These are phyloP conservation scores for Trypanosoma cruzi DNA, from an alignment of 208 protist genomes.

Conservation along the genomic window DNA sequence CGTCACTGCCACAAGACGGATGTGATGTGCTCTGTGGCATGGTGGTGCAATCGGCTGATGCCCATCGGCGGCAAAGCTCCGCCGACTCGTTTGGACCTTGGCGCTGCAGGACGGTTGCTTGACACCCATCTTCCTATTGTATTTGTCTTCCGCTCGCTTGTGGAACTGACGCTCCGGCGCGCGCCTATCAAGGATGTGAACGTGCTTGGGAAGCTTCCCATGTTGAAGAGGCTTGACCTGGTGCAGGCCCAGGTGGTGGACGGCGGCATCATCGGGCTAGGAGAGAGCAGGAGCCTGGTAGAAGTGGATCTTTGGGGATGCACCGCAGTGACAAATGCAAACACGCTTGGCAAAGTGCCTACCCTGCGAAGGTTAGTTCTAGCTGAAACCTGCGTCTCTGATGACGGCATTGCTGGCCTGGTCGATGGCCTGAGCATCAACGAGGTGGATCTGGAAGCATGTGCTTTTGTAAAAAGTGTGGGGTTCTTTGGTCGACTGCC, in stretches of 20 bases:
- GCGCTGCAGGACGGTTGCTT: not conserved
- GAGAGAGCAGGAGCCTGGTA: constrained; percentile 33
- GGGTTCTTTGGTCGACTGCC: constrained; percentile 5
- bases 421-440: not conserved
- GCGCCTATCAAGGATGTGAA: constrained; percentile 31
- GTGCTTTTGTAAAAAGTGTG: constrained; percentile 4
- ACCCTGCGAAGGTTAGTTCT: constrained; percentile 7
- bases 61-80: no score
- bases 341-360: constrained; percentile 28
- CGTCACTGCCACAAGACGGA: not conserved
- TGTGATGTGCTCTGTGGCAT: constrained; percentile 1
- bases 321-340: constrained; percentile 42
- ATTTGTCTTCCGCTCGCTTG: constrained; percentile 15
- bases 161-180: constrained; percentile 11
- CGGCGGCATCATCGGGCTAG: constrained; percentile 14
- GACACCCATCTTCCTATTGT: not conserved
- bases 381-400: constrained; percentile 12
- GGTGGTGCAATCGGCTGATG: constrained; percentile 20
- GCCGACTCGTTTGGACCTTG: not conserved
- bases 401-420: constrained; percentile 11
- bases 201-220: constrained; percentile 28
- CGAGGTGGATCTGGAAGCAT: constrained; percentile 14
- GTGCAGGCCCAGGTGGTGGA: constrained; percentile 25
- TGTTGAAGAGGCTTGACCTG: constrained; percentile 47
- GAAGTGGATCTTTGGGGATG: constrained; percentile 50